Percentiles rank a stretch among this genome's conserved stretches.
These are phyloP conservation scores for Erythrobasidium hasegawianum DNA, from an alignment of 1,284 basidiomycete genomes.

Conservation along the genomic window DNA sequence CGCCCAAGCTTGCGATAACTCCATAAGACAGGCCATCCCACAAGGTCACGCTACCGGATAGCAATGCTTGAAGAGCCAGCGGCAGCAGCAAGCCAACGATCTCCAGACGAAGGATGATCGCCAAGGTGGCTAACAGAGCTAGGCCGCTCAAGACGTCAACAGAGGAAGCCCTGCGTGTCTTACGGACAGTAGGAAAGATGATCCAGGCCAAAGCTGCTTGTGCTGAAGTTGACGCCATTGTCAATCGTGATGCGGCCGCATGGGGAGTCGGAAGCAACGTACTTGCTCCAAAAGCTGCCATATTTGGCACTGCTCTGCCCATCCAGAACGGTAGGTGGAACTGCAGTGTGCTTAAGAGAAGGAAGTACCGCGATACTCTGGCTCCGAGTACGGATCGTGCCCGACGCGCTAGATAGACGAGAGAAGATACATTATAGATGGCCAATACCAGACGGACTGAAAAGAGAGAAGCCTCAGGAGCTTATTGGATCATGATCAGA, in stretches of 20 bases:
- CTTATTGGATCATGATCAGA: too few species aligned
- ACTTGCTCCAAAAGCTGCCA: conserved; percentile 81
- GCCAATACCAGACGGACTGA: conserved; percentile 73
- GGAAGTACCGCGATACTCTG: conserved; percentile 59
- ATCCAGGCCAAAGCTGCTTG: conserved; percentile 62
- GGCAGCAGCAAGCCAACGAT: conserved; percentile 65
- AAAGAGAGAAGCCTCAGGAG: not conserved
- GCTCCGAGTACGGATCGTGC: conserved; percentile 63
- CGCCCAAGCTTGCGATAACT: conserved; percentile 2
- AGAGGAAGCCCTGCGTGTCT: conserved; percentile 53
- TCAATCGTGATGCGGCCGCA: not conserved
- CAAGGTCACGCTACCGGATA: conserved; percentile 23
- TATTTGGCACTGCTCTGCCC: conserved; percentile 88
- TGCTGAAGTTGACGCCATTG: conserved; percentile 52
- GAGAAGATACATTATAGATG: conserved; percentile 60
- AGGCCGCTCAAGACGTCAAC: conserved; percentile 47
- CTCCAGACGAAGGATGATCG: conserved; percentile 77
- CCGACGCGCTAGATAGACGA: conserved; percentile 63
- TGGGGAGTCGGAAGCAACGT: conserved; percentile 44
- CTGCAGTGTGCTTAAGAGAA: conserved; percentile 68
- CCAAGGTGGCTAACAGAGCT: conserved; percentile 60
- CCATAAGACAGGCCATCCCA: conserved; percentile 13
- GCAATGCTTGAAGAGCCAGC: conserved; percentile 57
- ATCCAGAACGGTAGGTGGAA: conserved; percentile 94
- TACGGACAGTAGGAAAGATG: too few species aligned